phyloP scores from a whole-genome alignment of 75 land plant species.

The Adiantum capillusveneris region DNA sequence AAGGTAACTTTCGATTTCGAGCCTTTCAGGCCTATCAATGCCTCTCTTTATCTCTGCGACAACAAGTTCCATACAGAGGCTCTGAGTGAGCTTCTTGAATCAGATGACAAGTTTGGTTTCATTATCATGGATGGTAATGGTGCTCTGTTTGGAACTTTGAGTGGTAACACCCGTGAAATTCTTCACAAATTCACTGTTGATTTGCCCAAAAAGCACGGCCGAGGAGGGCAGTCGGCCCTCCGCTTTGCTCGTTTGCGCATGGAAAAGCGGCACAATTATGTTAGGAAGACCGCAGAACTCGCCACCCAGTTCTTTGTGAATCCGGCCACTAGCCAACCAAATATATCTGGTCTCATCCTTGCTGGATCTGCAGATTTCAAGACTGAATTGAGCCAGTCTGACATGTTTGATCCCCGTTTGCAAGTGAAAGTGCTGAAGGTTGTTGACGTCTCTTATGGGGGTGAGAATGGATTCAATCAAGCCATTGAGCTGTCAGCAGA shows the following conservation, averaged over 20 bases:
- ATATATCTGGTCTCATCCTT: conserved; percentile 31
- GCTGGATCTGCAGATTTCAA: conserved; percentile 48
- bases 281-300: conserved; percentile 37
- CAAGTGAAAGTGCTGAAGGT: conserved; percentile 33
- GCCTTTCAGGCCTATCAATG: conserved; percentile 28
- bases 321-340: conserved; percentile 36
- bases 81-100: conserved; percentile 29
- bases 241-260: conserved; percentile 51
- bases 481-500: conserved; percentile 57
- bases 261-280: conserved; percentile 43
- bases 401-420: conserved; percentile 36
- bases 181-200: conserved; percentile 30
- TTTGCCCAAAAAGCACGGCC: conserved; percentile 29
- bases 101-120: conserved; percentile 53
- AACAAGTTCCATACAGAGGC: conserved; percentile 29
- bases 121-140: conserved; percentile 52
- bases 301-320: conserved; percentile 41
- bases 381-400: conserved; percentile 35
- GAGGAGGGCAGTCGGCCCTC: conserved; percentile 30
- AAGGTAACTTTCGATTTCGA: conserved; percentile 27
- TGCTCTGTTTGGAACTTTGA: conserved; percentile 34
- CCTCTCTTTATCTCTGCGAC: conserved; percentile 26
- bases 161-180: conserved; percentile 29
- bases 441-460: conserved; percentile 58
- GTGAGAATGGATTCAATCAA: conserved; percentile 53